Evolutionary conservation across 2,329 filamentous ascomycete species (phyloP).

Genomic region (Talaromyces atroroseus): DNA sequence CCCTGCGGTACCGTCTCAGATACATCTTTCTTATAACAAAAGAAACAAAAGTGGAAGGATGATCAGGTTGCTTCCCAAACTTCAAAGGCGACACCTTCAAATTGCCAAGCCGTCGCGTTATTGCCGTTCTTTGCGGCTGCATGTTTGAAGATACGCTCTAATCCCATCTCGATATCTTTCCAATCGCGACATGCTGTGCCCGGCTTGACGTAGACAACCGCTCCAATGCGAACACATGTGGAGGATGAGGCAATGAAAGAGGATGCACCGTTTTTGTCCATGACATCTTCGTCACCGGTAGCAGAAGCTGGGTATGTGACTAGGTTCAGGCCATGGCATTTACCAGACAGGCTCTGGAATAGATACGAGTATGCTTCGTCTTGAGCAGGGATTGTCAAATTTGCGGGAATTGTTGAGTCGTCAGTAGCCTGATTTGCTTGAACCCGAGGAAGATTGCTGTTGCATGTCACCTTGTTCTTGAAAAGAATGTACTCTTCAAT

Average conservation of each 20-base stretch:
- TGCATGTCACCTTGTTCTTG: neutral
- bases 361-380: neutral
- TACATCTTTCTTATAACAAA: neutral
- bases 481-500: neutral
- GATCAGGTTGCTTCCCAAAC: neutral
- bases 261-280: neutral
- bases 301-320: neutral
- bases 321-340: neutral
- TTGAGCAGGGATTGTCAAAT: neutral
- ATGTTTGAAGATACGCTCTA: conserved; percentile 2
- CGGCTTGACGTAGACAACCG: conserved; percentile 1
- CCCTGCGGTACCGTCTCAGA: neutral
- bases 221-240: neutral
- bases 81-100: conserved; percentile 2
- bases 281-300: neutral
- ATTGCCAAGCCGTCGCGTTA: neutral
- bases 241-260: neutral
- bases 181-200: neutral
- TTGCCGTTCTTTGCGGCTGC: neutral
- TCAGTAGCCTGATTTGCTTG: neutral
- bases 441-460: neutral
- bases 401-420: neutral
- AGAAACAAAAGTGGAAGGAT: neutral
- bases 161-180: neutral
- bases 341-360: neutral